Evolutionary conservation across 495 filamentous ascomycete species (phyloP), one percentile per base, ranked within the genome.

Genomic region (Xylaria castorea): DNA sequence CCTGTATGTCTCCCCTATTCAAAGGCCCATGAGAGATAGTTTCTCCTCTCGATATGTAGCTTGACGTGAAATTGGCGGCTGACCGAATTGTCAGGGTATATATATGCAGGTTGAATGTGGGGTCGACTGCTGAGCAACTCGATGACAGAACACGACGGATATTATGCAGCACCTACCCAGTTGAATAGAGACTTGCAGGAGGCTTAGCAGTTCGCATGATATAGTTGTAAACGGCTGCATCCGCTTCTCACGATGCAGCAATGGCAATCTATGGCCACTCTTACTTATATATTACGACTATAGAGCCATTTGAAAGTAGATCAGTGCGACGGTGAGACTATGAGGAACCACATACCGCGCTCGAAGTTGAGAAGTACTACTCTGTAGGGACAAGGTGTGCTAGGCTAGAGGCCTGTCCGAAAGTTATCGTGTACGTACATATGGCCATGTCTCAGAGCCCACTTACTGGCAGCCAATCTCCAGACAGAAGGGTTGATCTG

Each of bases 391-490:
- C 40, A 53, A 60, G 9, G 8, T 46, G 38, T 69, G 40, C 40
- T 3, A 30, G 34, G 40, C 14, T 18, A 20, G 42, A 63, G 42
- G 44, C 36, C 27, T 25, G 18, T 30, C 36, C 14, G 11, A 8
- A 38, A 14, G 25, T 32, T 63, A 53, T 22, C 36, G 46, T 32
- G 34, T 38, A 42, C 30, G 57, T 42, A 44, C 32, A 42, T 44
- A 70, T 40, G 58, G 40, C 9, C 27, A 32, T 36, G 50, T 70
- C 55, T 70, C 18, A 51, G 22, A 62, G 57, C 11, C 57, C 25
- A 25, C 12, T 38, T 51, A 36, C 57, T 50, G 14, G 22, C 34
- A 57, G 22, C 42, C 44, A 62, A 62, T 44, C 32, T 6, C 46
- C 40, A 18, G 44, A 22, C 36, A 30, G 8, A 53, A 53, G 16